These are phyloP conservation scores for Nakaseomyces kungkrabaensis DNA, from an alignment of 1,139 yeast genomes.

Conservation along the genomic window DNA sequence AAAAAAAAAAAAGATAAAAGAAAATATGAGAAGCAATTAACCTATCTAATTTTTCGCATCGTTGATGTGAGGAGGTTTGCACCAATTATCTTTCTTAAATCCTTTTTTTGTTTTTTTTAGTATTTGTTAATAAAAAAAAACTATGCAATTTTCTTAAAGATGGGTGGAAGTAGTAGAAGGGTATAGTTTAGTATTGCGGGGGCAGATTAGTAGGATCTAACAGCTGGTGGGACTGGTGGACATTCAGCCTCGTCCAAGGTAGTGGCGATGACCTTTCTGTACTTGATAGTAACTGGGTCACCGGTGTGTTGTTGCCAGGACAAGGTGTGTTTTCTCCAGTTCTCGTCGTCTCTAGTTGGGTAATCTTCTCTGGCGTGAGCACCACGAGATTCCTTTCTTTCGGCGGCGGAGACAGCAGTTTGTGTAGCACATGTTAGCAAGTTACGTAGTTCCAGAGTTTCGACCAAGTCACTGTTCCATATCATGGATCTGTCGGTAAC, in stretches of 20 bases:
- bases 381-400: conserved; percentile 96
- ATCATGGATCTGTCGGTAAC: conserved; percentile 96
- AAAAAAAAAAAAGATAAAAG: too few relatives aligned
- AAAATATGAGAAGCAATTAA: too few relatives aligned
- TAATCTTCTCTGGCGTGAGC: conserved; percentile 98
- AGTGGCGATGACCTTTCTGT: conserved; percentile 75
- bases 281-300: conserved; percentile 62
- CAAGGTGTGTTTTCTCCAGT: conserved; percentile 97
- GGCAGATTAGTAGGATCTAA: conserved; percentile 62
- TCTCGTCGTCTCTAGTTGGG: conserved; percentile 88
- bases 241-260: conserved; percentile 90
- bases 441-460: conserved; percentile 93
- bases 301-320: conserved; percentile 79
- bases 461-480: conserved; percentile 96
- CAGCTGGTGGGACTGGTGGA: conserved; percentile 93
- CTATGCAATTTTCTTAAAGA: background rate
- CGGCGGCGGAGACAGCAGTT: conserved; percentile 90
- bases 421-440: conserved; percentile 95
- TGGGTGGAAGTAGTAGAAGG: background rate
- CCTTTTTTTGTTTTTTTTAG: background rate
- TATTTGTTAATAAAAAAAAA: background rate
- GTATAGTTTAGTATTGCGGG: background rate
- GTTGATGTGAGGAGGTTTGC: too few relatives aligned
- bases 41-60: too few relatives aligned
- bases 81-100: background rate